Evolutionary conservation across 2,329 filamentous ascomycete genomes (phyloP), one percentile per base, ranked within the genome.

Genomic region (Beauveria sp.): DNA sequence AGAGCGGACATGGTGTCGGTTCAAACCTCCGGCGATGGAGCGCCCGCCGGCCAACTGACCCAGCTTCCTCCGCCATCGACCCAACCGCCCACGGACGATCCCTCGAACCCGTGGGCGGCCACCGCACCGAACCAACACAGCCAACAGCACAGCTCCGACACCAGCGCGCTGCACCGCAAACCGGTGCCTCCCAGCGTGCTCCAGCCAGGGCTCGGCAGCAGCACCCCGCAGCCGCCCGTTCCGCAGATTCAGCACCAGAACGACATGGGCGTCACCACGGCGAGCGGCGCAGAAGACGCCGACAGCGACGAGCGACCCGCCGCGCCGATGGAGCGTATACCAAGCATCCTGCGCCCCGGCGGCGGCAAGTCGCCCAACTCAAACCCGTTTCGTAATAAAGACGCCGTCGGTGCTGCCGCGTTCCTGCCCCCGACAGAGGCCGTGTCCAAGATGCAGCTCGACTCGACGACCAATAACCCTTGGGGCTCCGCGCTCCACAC

Each of bases 311-410:
- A 24, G 18, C 12, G 9, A 5, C 12, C 22, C 2, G 24, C 24
- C 24, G 42, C 28, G 7, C 50, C n/a, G 1, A 40, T 62, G 3
- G 50, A 60, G 6, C 42, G 45, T 1, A 20, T 63, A 45, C 61
- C 61, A 18, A 60, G 56, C 43, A 57, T 63, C 5, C 40, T 63
- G 20, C 61, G 61, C 40, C 74, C 77, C 26, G 73, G 71, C 57
- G 67, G 63, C 14, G 67, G 63, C 14, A 66, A 67, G 9, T 71
- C 72, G 43, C 66, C 69, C 28, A 75, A 80, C 61, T 83, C 81
- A 22, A 85, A 85, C 58, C 82, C 82, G 0, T 85, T 85, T 68
- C 66, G 75, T 24, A 80, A 80, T 63, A 78, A 80, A 61, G 81
- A 81, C 65, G 40, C 22, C 45, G 7, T 80, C 65, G 7, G 34